Evolutionary conservation across 306 rosid genomes (phyloP), one percentile per base, ranked within the genome.

Genomic region (Rosa rugosa): DNA sequence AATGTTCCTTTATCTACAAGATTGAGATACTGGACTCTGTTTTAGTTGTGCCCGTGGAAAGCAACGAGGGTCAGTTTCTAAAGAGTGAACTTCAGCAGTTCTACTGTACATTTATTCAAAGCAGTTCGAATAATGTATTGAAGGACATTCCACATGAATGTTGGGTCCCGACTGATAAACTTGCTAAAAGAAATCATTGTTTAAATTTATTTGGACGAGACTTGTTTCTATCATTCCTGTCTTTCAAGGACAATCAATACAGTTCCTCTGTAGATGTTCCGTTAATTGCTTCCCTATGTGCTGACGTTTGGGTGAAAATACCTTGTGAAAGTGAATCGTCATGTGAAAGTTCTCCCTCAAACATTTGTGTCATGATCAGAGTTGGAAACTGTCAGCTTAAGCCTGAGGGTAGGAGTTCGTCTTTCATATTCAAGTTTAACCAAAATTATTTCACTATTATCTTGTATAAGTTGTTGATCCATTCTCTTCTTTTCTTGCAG

Each of bases 271-370:
- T 75, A 68, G 53, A 59, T 65, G 72, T 75, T 80, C 56, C 88
- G 57, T 75, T 94, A 79, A 68, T 94, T 86, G 89, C 88, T 62
- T 85, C 91, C 71, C 40, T 91, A 77, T 85, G 87, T 80, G 99
- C 88, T 59, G 95, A 94, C 79, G 71, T 94, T 80, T 94, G 99
- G 97, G 92, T 92, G 70, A 88, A 91, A 85, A 86, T 91, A 77
- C 97, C 99, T 34, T 67, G 66, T 79, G 88, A 64, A 75, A 77
- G 72, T 68, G 87, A 85, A 56, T 69, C 83, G 78, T 69, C 80
- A 64, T 47, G 76, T 62, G 25, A 56, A 73, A 85, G 72, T 82
- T 83, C 86, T 78, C 80, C 71, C 67, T 45, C 87, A 6, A 79
- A 82, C 2, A 80, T 83, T 34, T 91, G 89, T 78, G 72, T 92